These are phyloP conservation scores for Anethum foeniculum DNA, from an alignment of 140 eudicot genomes.

Conservation along the genomic window DNA sequence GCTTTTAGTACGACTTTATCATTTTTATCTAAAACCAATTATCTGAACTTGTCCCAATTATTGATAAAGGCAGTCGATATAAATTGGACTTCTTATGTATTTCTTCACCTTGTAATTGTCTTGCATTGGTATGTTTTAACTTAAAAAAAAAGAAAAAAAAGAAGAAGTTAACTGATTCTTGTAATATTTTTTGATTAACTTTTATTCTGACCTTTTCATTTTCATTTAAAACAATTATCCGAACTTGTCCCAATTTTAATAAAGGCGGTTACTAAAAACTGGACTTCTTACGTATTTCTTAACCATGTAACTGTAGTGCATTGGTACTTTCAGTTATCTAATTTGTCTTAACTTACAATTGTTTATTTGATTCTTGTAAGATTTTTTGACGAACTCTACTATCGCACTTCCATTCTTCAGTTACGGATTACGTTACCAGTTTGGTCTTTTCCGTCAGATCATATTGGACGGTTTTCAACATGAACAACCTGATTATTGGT, in stretches of 20 bases:
- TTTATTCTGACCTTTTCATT: not conserved
- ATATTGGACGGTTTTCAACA: conserved; percentile 48
- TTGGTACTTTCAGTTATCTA: not conserved
- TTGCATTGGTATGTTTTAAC: not conserved
- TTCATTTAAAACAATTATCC: not conserved
- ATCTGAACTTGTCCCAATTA: not conserved
- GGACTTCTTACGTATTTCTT: not conserved
- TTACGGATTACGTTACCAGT: conserved; percentile 58
- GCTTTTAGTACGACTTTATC: not conserved
- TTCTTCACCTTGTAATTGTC: not conserved
- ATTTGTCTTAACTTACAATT: not conserved
- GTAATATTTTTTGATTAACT: not conserved
- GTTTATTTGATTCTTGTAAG: conserved; percentile 5
- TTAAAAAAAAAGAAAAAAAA: no score
- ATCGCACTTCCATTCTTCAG: conserved; percentile 22
- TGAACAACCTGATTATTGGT: conserved; percentile 61
- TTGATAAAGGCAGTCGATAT: not conserved
- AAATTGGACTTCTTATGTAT: not conserved
- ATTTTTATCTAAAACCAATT: not conserved
- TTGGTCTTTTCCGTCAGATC: conserved; percentile 56
- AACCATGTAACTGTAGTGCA: not conserved
- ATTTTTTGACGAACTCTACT: conserved; percentile 11
- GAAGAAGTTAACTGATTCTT: not conserved
- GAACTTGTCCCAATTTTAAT: not conserved
- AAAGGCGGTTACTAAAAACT: not conserved